These are phyloP conservation scores for Rhododendron williamsianum DNA, from an alignment of 148 eudicot species.

Conservation along the genomic window DNA sequence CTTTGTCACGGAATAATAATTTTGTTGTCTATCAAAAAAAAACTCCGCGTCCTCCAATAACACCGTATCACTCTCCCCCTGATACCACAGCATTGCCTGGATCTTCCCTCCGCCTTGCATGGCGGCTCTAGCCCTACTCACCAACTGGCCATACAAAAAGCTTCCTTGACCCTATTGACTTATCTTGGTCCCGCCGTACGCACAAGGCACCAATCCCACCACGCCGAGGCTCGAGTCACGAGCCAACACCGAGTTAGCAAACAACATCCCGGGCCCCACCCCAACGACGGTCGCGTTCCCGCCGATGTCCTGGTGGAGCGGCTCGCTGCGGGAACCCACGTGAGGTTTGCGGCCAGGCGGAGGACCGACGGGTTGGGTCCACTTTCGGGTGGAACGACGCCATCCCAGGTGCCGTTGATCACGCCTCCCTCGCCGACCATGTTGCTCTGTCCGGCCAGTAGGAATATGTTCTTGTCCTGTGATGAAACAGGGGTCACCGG, in stretches of 20 bases:
- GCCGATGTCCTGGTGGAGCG: slow-evolving; percentile 34
- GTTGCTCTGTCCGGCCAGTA: slow-evolving; percentile 46
- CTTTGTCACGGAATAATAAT: too few relatives aligned
- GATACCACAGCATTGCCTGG: too few relatives aligned
- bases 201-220: slow-evolving; percentile 41
- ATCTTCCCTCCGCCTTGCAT: too few relatives aligned
- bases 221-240: slow-evolving; percentile 7
- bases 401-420: slow-evolving; percentile 27
- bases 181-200: not conserved
- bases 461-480: slow-evolving; percentile 15
- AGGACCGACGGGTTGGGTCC: slow-evolving; percentile 15
- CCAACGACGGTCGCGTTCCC: slow-evolving; percentile 20
- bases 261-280: slow-evolving; percentile 39
- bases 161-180: too few relatives aligned
- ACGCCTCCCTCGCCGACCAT: slow-evolving; percentile 45
- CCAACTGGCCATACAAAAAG: too few relatives aligned
- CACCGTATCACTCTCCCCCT: too few relatives aligned
- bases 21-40: too few relatives aligned
- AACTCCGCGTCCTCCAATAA: too few relatives aligned
- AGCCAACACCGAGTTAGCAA: slow-evolving; percentile 19
- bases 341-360: slow-evolving; percentile 3
- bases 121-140: too few relatives aligned
- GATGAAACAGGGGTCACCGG: not conserved
- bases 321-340: slow-evolving; percentile 34
- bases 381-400: slow-evolving; percentile 18